Evolutionary conservation across 495 filamentous ascomycete species (phyloP).

Genomic region (Arthonia radiata): DNA sequence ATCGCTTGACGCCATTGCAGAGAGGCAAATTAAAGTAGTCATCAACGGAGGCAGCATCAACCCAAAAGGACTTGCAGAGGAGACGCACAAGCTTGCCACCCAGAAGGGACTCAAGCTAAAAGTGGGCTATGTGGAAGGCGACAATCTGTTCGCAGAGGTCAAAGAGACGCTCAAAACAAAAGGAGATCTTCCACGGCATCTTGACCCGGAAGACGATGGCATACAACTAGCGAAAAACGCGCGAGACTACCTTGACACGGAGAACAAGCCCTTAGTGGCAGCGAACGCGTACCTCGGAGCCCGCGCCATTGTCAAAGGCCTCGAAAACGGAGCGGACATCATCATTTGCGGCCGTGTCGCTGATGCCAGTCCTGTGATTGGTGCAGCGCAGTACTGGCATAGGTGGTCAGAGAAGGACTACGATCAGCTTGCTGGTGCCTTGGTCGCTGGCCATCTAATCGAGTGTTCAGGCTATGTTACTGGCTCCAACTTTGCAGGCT

Average conservation of each 20-base stretch:
- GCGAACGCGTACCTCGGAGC: constrained; percentile 27
- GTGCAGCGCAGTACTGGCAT: constrained; percentile 24
- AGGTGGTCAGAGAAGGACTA: constrained; percentile 19
- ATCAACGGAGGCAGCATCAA: constrained; percentile 33
- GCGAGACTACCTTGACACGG: constrained; percentile 15
- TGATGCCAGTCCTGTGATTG: constrained; percentile 27
- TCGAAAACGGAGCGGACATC: constrained; percentile 28
- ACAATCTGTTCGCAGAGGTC: constrained; percentile 19
- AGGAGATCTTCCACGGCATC: constrained; percentile 19
- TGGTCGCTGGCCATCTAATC: constrained; percentile 29
- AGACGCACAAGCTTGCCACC: constrained; percentile 17
- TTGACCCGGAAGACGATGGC: constrained; percentile 12
- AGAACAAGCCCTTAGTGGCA: constrained; percentile 27
- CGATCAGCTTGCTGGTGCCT: constrained; percentile 24
- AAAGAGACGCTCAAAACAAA: constrained; percentile 26
- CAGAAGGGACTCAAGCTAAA: constrained; percentile 17
- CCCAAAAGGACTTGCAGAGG: constrained; percentile 21
- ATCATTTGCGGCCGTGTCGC: constrained; percentile 31
- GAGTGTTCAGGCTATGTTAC: constrained; percentile 30
- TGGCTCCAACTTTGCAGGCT: constrained; percentile 33
- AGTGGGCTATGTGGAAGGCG: constrained; percentile 24
- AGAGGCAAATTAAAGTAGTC: constrained; percentile 26
- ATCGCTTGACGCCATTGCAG: constrained; percentile 23
- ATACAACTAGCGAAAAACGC: constrained; percentile 9
- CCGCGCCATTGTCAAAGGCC: constrained; percentile 21